These are phyloP conservation scores for Cladophialophora carrionii DNA, from an alignment of 2,329 filamentous ascomycete genomes.

Conservation along the genomic window DNA sequence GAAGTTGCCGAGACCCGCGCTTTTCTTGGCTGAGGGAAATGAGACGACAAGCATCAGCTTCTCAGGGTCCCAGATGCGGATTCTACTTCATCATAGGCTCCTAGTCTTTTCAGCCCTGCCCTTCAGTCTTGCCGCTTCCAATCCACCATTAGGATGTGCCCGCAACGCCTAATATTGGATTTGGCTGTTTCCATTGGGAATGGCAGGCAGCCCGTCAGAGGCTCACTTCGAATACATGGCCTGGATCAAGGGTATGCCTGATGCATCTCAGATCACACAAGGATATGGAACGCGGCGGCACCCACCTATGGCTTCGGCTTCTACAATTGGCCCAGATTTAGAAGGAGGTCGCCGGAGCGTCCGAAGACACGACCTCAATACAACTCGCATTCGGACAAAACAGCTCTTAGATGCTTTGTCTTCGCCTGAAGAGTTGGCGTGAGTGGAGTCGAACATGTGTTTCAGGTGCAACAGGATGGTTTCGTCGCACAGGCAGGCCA, in stretches of 20 bases:
- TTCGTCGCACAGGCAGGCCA: neutral
- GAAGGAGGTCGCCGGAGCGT: conserved; percentile 7
- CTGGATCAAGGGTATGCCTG: conserved; percentile 30
- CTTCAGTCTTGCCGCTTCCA: neutral
- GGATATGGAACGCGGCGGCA: conserved; percentile 25
- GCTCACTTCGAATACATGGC: conserved; percentile 22
- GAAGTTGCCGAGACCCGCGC: neutral
- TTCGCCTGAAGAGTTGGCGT: conserved; percentile 3
- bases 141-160: neutral
- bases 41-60: conserved; percentile 8
- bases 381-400: conserved; percentile 8
- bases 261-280: conserved; percentile 24
- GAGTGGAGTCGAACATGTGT: neutral
- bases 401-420: conserved; percentile 20
- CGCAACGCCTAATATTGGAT: conserved; percentile 9
- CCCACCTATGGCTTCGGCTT: conserved; percentile 28
- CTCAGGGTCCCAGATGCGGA: neutral
- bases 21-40: conserved; percentile 5
- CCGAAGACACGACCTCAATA: conserved; percentile 23
- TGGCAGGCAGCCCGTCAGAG: conserved; percentile 27
- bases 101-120: neutral
- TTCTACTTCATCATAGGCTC: too few relatives aligned
- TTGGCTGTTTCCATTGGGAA: conserved; percentile 29
- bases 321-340: conserved; percentile 25
- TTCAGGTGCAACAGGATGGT: neutral